Base-by-base conservation (phyloP, 208 protist genomes). In the Angomonas ambiguus region DNA sequence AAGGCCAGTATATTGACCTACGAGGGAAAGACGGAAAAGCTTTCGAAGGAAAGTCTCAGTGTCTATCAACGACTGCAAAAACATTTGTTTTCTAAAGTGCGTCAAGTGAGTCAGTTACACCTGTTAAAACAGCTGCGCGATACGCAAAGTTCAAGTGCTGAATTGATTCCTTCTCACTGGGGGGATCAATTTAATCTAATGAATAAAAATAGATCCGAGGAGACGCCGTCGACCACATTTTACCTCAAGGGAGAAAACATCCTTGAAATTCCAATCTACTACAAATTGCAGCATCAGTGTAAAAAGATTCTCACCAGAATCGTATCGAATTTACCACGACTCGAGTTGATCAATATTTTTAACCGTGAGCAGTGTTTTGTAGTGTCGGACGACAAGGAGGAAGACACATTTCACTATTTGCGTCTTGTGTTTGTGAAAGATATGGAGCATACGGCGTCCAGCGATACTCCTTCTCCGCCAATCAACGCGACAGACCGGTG, bases 241-340 rank as follows among this genome's bases (percentile, higher is more conserved):
- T 82, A 88, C 55, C 69, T 90, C 33, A 75, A 64, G 0, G 90
- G 90, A 11, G 65, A 51, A 32, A 87, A 80, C 30, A 78, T 90
- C 32, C 69, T 92, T 13, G 77, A 85, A 58, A 87, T 96, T 51
- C 90, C 90, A 0, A 79, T 96, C 28, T 93, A 96, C 76, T 92
- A 92, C 77, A 96, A 93, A 67, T 67, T 96, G 51, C 90, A 96
- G 74, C 85, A 96, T 65, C 85, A 96, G 62, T 91, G 87, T 69
- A 80, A 82, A 58, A 91, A 85, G 56, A 79, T 93, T 32, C 77
- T 93, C 31, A 73, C 75, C 8, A 77, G 83, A 53, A 91, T 96
- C 51, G 67, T 78, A 10, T 79, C 71, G 38, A 88, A 91, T 68
- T 84, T 77, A 59, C 78, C 82, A 22, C 84, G 85, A 11, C 74